These are phyloP conservation scores for Typha latifolia DNA, from an alignment of 176 grass and related monocot species.

Conservation along the genomic window DNA sequence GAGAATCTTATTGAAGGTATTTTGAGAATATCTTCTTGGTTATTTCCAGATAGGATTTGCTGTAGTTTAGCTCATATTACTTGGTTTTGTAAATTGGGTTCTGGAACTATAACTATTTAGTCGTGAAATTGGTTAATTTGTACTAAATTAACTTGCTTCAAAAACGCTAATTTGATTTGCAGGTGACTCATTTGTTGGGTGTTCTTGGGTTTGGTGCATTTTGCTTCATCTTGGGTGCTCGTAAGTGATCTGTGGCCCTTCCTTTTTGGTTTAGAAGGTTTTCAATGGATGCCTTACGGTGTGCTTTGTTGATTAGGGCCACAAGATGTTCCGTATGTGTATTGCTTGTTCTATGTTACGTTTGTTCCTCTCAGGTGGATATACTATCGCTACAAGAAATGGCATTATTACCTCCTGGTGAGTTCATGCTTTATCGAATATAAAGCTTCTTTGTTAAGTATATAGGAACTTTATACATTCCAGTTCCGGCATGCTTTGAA, in stretches of 20 bases:
- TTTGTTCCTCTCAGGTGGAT: slow-evolving; percentile 96
- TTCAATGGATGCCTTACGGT: slow-evolving; percentile 9
- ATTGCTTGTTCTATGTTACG: slow-evolving; percentile 84
- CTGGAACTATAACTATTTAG: background rate
- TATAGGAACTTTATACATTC: background rate
- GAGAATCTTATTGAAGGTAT: slow-evolving; percentile 74
- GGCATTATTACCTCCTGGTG: slow-evolving; percentile 97
- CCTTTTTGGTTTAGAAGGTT: slow-evolving; percentile 10
- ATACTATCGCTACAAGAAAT: slow-evolving; percentile 97
- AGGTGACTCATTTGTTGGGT: slow-evolving; percentile 93
- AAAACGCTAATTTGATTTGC: slow-evolving; percentile 20
- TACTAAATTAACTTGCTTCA: background rate
- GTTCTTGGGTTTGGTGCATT: slow-evolving; percentile 95
- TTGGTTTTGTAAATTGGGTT: background rate
- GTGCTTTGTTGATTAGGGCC: slow-evolving; percentile 42
- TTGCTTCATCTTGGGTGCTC: slow-evolving; percentile 91
- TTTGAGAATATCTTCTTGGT: background rate
- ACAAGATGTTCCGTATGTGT: slow-evolving; percentile 86
- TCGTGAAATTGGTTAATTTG: slow-evolving; percentile 3
- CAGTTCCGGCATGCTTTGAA: too few species aligned
- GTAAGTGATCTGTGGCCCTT: slow-evolving; percentile 43
- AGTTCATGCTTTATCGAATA: slow-evolving; percentile 9
- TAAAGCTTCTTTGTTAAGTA: background rate
- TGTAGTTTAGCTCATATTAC: background rate
- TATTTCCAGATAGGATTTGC: background rate